Base-by-base conservation (phyloP, 192 early-diverging fungal genomes). In the Coemansia sp. region DNA sequence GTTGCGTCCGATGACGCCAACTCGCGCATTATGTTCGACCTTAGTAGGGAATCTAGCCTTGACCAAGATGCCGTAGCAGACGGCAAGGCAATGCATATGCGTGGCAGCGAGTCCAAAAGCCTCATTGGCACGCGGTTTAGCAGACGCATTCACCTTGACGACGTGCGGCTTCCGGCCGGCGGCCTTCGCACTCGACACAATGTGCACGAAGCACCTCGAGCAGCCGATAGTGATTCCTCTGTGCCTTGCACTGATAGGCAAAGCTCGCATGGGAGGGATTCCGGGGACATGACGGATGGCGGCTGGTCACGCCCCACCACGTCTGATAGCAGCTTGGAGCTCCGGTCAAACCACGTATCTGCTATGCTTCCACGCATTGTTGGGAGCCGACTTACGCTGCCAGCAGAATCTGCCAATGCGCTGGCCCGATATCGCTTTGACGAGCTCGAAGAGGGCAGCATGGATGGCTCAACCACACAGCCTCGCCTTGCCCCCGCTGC, bases 361-460 rank as follows among this genome's bases (percentile, higher is more conserved):
- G 77, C 68, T 16, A 70, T 79, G 68, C 71, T 79, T 18, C 77
- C 77, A 5, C 71, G 72, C 13, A 66, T 79, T 14, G 68, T 79
- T 10, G 77, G 77, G 45, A 79, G 77, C 52, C 59, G 77, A n/a
- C 55, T 79, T 31, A 79, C 77, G 0, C 62, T 79, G 59, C 72
- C 68, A 2, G 14, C 68, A 0, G 77, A 79, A 38, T 66, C 77
- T 3, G 72, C 64, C 0, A 73, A 35, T 21, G 77, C 72, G 0
- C 48, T 71, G 36, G 72, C 77, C 11, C 72, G 77, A 16, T 79
- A 79, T 39, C 64, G 77, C 8, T 74, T 79, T 33, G 77, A 79
- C 13, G 77, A 79, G 58, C 72, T 74, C 11, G 65, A 70, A 2
- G 72, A 74, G 12, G 34, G 56, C 28, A 37, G 56, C 56, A n/a